Base-by-base conservation (phyloP, 345 rosid genomes). In the Cardiospermum halicacabum region DNA sequence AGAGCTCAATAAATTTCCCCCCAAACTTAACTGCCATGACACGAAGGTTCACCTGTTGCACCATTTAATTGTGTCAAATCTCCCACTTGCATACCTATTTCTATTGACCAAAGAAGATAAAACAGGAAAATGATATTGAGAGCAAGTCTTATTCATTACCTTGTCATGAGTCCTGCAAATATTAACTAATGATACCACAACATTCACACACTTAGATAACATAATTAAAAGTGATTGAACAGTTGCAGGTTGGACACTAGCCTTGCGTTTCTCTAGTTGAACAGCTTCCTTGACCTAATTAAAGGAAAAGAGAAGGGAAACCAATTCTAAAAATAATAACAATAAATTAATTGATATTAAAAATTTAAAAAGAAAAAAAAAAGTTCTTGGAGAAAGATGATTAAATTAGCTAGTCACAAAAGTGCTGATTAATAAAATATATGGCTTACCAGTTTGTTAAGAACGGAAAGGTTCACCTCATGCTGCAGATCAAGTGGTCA, bases 21-120 rank as follows among this genome's bases (percentile, higher is more conserved):
- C 97, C 89, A 64, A 80, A 91, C 71, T 91, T 91, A 76, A 91
- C 84, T 74, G 92, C 91, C 92, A 88, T 76, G 60, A 88, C 85
- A 75, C 78, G 96, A 63, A 84, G 69, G 32, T 75, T 60, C 21
- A 88, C 86, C 97, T 91, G 80, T 43, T 56, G 50, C 32, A 47
- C 60, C 37, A 69, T 39, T 58, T 59, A 28, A 62, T 36, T 16
- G 62, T 28, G 63, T 53, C 68, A 70, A 68, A 25, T 25, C 51
- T 55, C 24, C 16, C 36, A 28, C 48, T 22, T 24, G 25, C n/a
- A 34, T n/a, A 51, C 47, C 42, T 42, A 65, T 12, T 50, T 37
- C 42, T 42, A 65, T 12, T 50, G 37, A 45, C 40, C 19, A 21
- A 47, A 59, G 30, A 6, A 30, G n/a, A 50, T 4, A 2, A 8